phyloP scores from a whole-genome alignment of 306 rosid species.

The Ammopiptanthus mongolicus region DNA sequence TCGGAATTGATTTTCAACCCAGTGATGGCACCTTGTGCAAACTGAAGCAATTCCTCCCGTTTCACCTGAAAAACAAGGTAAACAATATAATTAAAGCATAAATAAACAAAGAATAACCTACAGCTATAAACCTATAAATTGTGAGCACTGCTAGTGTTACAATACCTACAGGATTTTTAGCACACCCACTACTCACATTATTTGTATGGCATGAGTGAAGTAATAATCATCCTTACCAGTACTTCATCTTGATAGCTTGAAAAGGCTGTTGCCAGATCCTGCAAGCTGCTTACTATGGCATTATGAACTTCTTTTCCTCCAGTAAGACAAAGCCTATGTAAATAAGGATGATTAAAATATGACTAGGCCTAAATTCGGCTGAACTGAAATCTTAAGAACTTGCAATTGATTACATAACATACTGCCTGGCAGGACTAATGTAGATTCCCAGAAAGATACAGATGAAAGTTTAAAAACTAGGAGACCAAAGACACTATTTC shows the following conservation, averaged over 20 bases:
- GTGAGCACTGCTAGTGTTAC: not conserved
- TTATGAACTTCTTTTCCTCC: slow-evolving; percentile 93
- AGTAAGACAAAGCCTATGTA: slow-evolving; percentile 75
- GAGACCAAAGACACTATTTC: not conserved
- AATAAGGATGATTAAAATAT: not conserved
- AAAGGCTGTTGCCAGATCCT: slow-evolving; percentile 80
- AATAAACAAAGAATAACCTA: slow-evolving; percentile 1
- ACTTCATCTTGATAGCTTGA: slow-evolving; percentile 92
- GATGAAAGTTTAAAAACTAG: slow-evolving; percentile 16
- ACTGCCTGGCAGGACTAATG: not conserved
- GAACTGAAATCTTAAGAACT: not conserved
- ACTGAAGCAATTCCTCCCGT: slow-evolving; percentile 96
- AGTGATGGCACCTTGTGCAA: slow-evolving; percentile 91
- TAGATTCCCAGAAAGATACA: not conserved
- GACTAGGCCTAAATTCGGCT: not conserved
- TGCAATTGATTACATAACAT: not conserved
- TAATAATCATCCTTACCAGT: slow-evolving; percentile 49
- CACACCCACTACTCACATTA: not conserved
- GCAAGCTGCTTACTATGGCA: slow-evolving; percentile 94
- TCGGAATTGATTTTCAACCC: slow-evolving; percentile 87
- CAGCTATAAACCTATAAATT: not conserved
- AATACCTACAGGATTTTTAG: not conserved
- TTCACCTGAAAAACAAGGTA: slow-evolving; percentile 62
- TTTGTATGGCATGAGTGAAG: not conserved
- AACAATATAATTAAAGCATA: not conserved